Evolutionary conservation across 1,284 basidiomycete genomes (phyloP).

Genomic region (Fomitiporia mediterranea): DNA sequence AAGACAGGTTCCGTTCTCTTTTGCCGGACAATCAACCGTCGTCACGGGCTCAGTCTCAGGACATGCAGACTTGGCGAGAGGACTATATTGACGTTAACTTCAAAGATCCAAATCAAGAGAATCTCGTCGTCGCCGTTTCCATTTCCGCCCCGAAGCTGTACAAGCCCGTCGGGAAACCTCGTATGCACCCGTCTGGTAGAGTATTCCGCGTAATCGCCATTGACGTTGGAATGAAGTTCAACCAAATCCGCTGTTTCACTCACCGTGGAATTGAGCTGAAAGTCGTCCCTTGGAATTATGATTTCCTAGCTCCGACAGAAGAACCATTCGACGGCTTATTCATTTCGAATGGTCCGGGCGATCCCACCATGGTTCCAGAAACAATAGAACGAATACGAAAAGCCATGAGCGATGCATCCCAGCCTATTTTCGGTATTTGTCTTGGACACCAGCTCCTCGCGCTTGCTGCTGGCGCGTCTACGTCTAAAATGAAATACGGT

Average conservation of each 20-base stretch:
- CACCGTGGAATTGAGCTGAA: conserved; percentile 93
- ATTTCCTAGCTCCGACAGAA: conserved; percentile 71
- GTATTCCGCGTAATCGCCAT: conserved; percentile 84
- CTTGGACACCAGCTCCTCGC: conserved; percentile 97
- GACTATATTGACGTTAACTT: conserved; percentile 82
- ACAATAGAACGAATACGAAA: conserved; percentile 73
- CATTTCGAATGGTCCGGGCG: conserved; percentile 97
- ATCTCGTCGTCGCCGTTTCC: conserved; percentile 91
- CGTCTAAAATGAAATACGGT: conserved; percentile 99
- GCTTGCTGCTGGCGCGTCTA: conserved; percentile 89
- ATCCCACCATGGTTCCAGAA: conserved; percentile 80
- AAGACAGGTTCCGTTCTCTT: conserved; percentile 29
- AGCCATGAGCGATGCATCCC: conserved; percentile 69
- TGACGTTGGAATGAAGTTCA: conserved; percentile 99
- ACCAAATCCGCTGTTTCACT: conserved; percentile 97
- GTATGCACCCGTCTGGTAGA: conserved; percentile 72
- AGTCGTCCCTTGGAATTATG: conserved; percentile 96
- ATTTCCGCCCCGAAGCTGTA: conserved; percentile 67
- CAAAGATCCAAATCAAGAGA: conserved; percentile 84
- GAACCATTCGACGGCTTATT: conserved; percentile 94
- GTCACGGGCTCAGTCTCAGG: conserved; percentile 49
- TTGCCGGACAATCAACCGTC: conserved; percentile 35
- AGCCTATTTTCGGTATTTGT: conserved; percentile 98
- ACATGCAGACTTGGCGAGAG: conserved; percentile 63
- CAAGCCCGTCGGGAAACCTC: conserved; percentile 52